A percentile compares a stretch with the other conserved stretches of the same genome.
These are phyloP conservation scores for Teratosphaeria destructans DNA, from an alignment of 2,329 filamentous ascomycete species.

Conservation along the genomic window DNA sequence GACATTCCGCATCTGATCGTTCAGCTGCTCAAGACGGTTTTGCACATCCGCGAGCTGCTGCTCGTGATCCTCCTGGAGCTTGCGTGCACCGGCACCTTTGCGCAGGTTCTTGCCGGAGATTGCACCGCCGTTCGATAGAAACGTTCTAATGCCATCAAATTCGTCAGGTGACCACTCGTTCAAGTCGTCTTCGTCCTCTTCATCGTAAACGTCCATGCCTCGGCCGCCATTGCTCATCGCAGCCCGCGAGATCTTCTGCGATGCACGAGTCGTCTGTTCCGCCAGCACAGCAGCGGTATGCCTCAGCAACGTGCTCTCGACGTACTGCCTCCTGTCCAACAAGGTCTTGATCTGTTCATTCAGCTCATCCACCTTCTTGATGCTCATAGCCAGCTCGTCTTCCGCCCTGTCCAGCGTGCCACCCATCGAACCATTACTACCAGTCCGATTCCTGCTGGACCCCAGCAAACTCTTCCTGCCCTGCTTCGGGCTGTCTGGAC, in stretches of 20 bases:
- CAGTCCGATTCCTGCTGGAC: constrained; percentile 10
- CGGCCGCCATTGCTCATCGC: constrained; percentile 1
- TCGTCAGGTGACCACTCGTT: constrained; percentile 33
- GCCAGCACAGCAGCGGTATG: constrained; percentile 88
- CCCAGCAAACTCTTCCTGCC: constrained; percentile 40
- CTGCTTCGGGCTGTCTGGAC: constrained; percentile 37
- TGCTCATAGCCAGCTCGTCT: constrained; percentile 61
- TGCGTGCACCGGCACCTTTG: constrained; percentile 11
- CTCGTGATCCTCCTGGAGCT: constrained; percentile 17
- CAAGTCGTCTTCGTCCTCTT: constrained; percentile 14
- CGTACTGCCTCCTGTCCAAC: constrained; percentile 64
- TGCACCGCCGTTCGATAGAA: constrained; percentile 16
- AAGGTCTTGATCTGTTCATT: constrained; percentile 69
- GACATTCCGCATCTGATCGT: constrained; percentile 20
- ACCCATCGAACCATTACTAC: constrained; percentile 34
- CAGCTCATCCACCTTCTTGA: constrained; percentile 76
- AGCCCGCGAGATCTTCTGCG: constrained; percentile 5
- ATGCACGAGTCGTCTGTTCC: constrained; percentile 48
- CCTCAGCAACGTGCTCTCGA: constrained; percentile 66
- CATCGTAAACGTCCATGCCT: not conserved
- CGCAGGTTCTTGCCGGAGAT: constrained; percentile 5
- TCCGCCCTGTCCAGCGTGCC: constrained; percentile 48
- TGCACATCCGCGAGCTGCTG: constrained; percentile 23
- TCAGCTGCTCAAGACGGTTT: constrained; percentile 22
- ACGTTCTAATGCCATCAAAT: constrained; percentile 40